Evolutionary conservation across 257 asterid species (phyloP), one percentile per base, ranked within the genome.

Genomic region (Nicotiana noctiflora): DNA sequence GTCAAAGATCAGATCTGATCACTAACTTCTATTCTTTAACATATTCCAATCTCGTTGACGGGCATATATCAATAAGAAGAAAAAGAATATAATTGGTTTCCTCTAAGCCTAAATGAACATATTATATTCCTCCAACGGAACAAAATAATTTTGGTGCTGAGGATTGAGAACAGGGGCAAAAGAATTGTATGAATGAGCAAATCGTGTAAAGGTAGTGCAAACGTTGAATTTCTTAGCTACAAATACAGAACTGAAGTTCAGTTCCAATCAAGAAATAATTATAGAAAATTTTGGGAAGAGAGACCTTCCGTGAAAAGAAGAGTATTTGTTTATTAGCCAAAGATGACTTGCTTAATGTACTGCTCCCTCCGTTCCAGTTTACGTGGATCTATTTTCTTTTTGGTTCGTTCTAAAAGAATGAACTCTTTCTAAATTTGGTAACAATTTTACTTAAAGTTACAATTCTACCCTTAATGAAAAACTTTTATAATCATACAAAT

Each of bases 291-390:
- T 7, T 55, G 10, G 68, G 81, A 56, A 77, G 68, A 56, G 32
- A 56, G 81, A 7, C 21, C 81, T 77, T 77, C 57, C 70, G 19
- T 77, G 72, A 57, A 34, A 61, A 57, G 81, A 61, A 77, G 19
- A 53, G 21, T 0, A 19, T 59, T 13, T 59, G 81, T 77, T 59
- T 57, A 34, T 34, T 77, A 77, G 57, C 72, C 72, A 77, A 77
- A 57, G 81, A 77, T 77, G 72, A 57, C 81, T 77, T 77, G 81
- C 81, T 72, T 77, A 77, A 46, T 44, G 15, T 2, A 59, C n/a
- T n/a, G n/a, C n/a, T n/a, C n/a, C n/a, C n/a, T n/a, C n/a, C n/a
- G n/a, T n/a, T n/a, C n/a, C n/a, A n/a, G n/a, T n/a, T n/a, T n/a
- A n/a, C n/a, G n/a, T n/a, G n/a, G n/a, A n/a, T n/a, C n/a, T n/a